phyloP scores from a whole-genome alignment of 164 flowering plant species.

The Taxillus chinensis region DNA sequence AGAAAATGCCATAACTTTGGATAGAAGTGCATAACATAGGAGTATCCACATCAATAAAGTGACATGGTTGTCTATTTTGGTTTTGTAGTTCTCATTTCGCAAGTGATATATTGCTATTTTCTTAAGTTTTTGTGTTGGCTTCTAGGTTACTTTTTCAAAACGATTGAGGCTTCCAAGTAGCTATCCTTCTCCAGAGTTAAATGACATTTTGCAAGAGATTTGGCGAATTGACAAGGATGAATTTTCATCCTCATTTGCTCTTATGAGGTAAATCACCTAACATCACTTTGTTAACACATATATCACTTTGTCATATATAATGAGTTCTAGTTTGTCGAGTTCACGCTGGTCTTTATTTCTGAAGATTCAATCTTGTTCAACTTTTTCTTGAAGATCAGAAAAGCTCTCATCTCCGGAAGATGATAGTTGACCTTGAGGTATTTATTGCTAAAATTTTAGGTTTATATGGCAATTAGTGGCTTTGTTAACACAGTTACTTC shows the following conservation, averaged over 20 bases:
- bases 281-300: background rate
- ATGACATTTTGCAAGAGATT: constrained; percentile 41
- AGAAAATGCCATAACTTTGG: too few relatives aligned
- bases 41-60: too few relatives aligned
- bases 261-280: constrained; percentile 57
- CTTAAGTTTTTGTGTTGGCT: background rate
- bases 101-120: too few relatives aligned
- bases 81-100: too few relatives aligned
- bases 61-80: too few relatives aligned
- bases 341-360: constrained; percentile 14
- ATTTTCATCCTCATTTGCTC: constrained; percentile 49
- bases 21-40: too few relatives aligned
- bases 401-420: constrained; percentile 60
- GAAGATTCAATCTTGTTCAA: constrained; percentile 79
- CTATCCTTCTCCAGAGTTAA: constrained; percentile 23
- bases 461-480: too few relatives aligned
- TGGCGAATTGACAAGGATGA: constrained; percentile 95
- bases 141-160: constrained; percentile 70
- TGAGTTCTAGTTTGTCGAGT: background rate
- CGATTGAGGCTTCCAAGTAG: constrained; percentile 72
- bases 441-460: background rate
- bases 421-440: constrained; percentile 86
- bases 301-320: too few relatives aligned
- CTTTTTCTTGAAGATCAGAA: constrained; percentile 50
- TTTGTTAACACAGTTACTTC: background rate